Base-by-base conservation (phyloP, 148 eudicot genomes). In the Dianthus caryophyllus region DNA sequence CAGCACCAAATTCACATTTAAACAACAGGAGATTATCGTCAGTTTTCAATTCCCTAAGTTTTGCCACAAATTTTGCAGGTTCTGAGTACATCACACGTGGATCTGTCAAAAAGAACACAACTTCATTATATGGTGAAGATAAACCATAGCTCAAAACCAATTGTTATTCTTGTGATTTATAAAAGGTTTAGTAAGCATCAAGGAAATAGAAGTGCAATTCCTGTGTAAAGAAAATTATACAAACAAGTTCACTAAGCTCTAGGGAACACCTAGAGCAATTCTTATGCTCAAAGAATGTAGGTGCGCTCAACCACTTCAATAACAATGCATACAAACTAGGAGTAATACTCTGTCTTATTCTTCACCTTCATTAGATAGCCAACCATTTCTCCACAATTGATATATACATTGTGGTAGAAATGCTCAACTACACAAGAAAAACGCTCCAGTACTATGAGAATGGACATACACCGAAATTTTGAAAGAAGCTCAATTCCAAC, bases 21-120 rank as follows among this genome's bases (percentile, higher is more conserved):
- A 90, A 85, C 75, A 90, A 52, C 63, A 90, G 76, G 36, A 75
- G 21, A 74, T 88, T 91, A 39, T 88, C 76, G 74, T 86, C 88
- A 54, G 88, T 88, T 76, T 88, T 91, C 71, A 79, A 43, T 25
- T 88, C 95, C 76, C 97, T 84, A 76, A 91, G 75, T 68, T 91
- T 91, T 61, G 97, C 96, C 20, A 91, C 88, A 68, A 83, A 91
- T 66, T 91, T 91, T 8, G 96, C 96, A 44, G 97, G 91, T 74
- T 91, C 97, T 22, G 89, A 91, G 71, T 91, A 91, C 83, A 84
- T 41, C 44, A 88, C 95, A 56, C 89, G 89, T 25, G 90, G 83
- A 79, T 88, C 97, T 90, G 86, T 50, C 38, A 78, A 50, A 38
- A 53, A 56, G 59, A 61, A 29, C 21, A 71, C 17, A 41, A 16